Evolutionary conservation across 106 monocot species (phyloP), one percentile per base, ranked within the genome.

Genomic region (Allium sativum): DNA sequence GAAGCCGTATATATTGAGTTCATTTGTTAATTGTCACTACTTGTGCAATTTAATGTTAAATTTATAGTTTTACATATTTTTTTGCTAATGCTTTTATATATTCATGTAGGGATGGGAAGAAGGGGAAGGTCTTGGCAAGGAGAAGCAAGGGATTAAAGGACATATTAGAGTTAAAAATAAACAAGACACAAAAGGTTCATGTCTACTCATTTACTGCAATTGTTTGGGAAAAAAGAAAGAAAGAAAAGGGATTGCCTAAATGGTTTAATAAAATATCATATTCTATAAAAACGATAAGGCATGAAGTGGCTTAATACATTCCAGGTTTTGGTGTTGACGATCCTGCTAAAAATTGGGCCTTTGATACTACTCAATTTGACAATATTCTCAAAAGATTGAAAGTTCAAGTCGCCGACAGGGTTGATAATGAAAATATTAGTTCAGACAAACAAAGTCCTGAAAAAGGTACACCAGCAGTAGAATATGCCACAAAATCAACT

Each of bases 121-220:
- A 69, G 96, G 96, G 54, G 87, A 96, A 74, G 96, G 96, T 51
- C 96, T 96, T 72, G 96, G 96, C 8, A 96, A 96, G 73, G 91
- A 96, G 6, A 96, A 96, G 62, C 96, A 96, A 70, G 96, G 96
- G 18, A 96, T 96, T 44, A 91, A 87, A 54, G 82, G 91, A 52
- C 58, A 96, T 70, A 72, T 96, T 64, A 79, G 84, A 74, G 96
- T 96, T 18, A 90, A 96, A 78, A 96, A 96, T 75, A 96, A 91
- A 66, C 90, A 96, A 64, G 96, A 96, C 58, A 91, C 82, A 40
- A 65, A 63, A 87, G 96, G 96, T 96, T 50, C 13, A 21, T 21
- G 54, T 56, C 16, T 16, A 19, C 16, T 18, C 10, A 15, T 17
- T 12, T 61, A 56, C 5, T 31, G 31, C 31, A 31, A 31, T 31